Evolutionary conservation across 108 stramenopile genomes (phyloP), one percentile per base, ranked within the genome.

Genomic region (Cyclotella choctawhatcheeana): DNA sequence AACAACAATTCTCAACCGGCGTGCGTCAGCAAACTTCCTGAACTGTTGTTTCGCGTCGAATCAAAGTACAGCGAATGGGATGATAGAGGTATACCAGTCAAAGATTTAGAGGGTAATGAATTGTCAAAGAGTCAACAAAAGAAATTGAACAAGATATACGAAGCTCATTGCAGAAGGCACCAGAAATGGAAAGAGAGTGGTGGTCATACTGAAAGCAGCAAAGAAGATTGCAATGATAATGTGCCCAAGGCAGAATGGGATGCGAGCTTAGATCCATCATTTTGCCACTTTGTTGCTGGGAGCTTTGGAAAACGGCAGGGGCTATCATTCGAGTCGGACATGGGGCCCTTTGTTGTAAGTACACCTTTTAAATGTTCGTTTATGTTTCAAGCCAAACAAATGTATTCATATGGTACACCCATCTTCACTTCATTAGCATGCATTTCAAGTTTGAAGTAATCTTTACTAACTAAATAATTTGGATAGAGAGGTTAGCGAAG

Each of bases 221-320:
- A 24, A 0, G 47, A 48, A 8, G 17, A 48, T n/a, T n/a, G 47
- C 17, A n/a, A 48, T 8, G 17, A n/a, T 48, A 4, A 17, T n/a
- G 68, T 52, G 35, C 73, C 58, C 27, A 13, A 16, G 40, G 30
- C 18, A 18, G 29, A 75, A 63, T 58, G 67, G 44, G 58, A 65
- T 14, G 70, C 31, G n/a, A 50, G 16, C 31, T 54, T 83, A 37
- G 84, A 87, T 79, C 55, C 62, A 32, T 24, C 61, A 12, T 81
- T 89, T 61, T 73, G 84, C 26, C 64, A 79, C 24, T 56, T 87
- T 20, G 77, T 90, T 12, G 69, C 62, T 10, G 89, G 86, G 26
- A 84, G 67, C 37, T 90, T 90, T 76, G 89, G 89, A 18, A 84
- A 79, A 34, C 76, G 85, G 48, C 89, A 90, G 48, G 86, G 85